Evolutionary conservation across 225 moss, liverwort and hornwort species (phyloP), one percentile per base, ranked within the genome.

Genomic region (Bryoerythrophyllum caledonicum): DNA sequence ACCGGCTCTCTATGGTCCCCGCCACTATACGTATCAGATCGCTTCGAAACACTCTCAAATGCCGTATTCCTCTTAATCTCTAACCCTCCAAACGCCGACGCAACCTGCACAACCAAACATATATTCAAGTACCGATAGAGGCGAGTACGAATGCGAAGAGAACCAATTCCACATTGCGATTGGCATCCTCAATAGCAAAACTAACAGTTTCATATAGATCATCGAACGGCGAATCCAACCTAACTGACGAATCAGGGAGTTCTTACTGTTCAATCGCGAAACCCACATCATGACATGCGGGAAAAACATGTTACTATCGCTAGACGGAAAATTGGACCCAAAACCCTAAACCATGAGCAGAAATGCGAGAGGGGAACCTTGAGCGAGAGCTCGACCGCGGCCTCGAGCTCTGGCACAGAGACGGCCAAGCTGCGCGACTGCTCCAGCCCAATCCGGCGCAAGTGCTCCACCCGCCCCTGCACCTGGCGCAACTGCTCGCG

Each of bases 61-160:
- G 76, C 51, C 61, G 74, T 80, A 10, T 72, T 86, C 68, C 74
- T 86, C 73, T 82, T 89, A 10, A 82, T 60, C 62, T 87, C 75
- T 34, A 92, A 63, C 56, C 93, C 91, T n/a, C 99, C 91, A 76
- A 93, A 88, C 11, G 93, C 83, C 60, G 90, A 81, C 25, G 90
- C 93, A 16, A 99, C 93, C 88, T 99, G 85, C 28, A 56, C 13
- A 34, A 68, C 41, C 43, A 41, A 20, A 20, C 8, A 60, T 17
- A 37, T 28, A 16, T 58, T 74, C 66, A 76, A 26, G 23, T 63
- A 54, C 27, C 7, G 28, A 63, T 14, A 64, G 38, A 25, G 34
- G 38, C 17, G 64, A 26, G 52, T 63, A 56, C 54, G 9, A 71
- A 21, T 21, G 40, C 62, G 15, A 27, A 24, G 14, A 15, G 48